These are phyloP conservation scores for Blumeria hordei DNA, from an alignment of 2,329 filamentous ascomycete species.

Conservation along the genomic window DNA sequence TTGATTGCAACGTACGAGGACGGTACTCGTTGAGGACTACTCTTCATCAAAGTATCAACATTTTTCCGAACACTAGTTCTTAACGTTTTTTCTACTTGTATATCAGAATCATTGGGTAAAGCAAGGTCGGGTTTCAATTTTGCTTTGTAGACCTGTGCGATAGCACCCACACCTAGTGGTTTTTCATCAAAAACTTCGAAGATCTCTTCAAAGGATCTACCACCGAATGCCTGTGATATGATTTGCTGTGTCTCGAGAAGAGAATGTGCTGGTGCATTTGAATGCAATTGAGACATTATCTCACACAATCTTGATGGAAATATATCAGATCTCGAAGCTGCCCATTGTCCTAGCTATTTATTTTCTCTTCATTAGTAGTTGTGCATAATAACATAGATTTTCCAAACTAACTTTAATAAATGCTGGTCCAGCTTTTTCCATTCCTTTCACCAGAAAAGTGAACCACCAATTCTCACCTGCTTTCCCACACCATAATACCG, in stretches of 20 bases:
- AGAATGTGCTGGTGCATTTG: slow-evolving; percentile 79
- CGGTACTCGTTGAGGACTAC: slow-evolving; percentile 59
- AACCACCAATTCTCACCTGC: slow-evolving; percentile 73
- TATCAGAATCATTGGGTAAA: slow-evolving; percentile 31
- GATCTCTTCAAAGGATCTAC: slow-evolving; percentile 62
- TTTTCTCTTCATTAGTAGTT: slow-evolving; percentile 6
- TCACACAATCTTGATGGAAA: slow-evolving; percentile 83
- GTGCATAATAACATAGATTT: not conserved
- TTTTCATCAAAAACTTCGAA: slow-evolving; percentile 87
- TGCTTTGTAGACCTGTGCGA: slow-evolving; percentile 93
- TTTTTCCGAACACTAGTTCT: slow-evolving; percentile 51
- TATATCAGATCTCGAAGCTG: slow-evolving; percentile 84
- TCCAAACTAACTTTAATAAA: slow-evolving; percentile 60
- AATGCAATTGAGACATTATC: slow-evolving; percentile 86
- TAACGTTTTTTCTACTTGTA: slow-evolving; percentile 29
- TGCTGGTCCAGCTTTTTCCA: slow-evolving; percentile 83
- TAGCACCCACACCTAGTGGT: slow-evolving; percentile 80
- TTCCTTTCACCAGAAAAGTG: slow-evolving; percentile 56
- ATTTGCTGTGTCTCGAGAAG: slow-evolving; percentile 55
- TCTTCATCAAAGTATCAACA: slow-evolving; percentile 70
- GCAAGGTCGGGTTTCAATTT: slow-evolving; percentile 65
- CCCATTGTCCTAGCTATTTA: slow-evolving; percentile 76
- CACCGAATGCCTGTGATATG: slow-evolving; percentile 60
- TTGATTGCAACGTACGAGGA: slow-evolving; percentile 90
- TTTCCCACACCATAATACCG: slow-evolving; percentile 55